Evolutionary conservation across 1,139 yeast genomes (phyloP).

Genomic region (Blastobotrys indianensis): DNA sequence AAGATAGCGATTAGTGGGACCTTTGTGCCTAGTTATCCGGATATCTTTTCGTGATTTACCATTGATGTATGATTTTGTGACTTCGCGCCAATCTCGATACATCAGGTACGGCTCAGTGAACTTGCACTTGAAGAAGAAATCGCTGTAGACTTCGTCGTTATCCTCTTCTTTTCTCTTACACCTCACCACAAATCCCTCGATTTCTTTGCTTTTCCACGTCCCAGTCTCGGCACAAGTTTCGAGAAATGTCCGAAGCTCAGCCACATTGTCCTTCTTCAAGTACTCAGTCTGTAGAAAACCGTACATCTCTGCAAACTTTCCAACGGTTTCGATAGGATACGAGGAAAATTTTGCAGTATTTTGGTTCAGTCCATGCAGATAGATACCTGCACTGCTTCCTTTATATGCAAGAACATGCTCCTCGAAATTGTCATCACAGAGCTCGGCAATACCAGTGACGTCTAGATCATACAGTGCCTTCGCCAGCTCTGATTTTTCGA

Average conservation of each 20-base stretch:
- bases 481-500: constrained; percentile 50
- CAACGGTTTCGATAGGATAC: constrained; percentile 54
- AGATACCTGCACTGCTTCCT: constrained; percentile 66
- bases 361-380: constrained; percentile 78
- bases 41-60: constrained; percentile 42
- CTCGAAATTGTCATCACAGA: constrained; percentile 89
- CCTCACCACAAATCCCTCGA: constrained; percentile 92
- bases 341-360: constrained; percentile 65
- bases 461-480: constrained; percentile 44
- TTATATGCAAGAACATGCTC: constrained; percentile 85
- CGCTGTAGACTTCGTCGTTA: constrained; percentile 25
- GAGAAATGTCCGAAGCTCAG: constrained; percentile 46
- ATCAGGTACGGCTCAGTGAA: constrained; percentile 92
- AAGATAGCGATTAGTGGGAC: constrained; percentile 60
- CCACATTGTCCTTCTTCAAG: constrained; percentile 37
- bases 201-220: constrained; percentile 60
- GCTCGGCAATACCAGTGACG: constrained; percentile 84
- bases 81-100: constrained; percentile 88
- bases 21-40: constrained; percentile 47
- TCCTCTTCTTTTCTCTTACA: constrained; percentile 35
- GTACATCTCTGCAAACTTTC: constrained; percentile 55
- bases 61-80: constrained; percentile 56
- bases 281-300: constrained; percentile 61
- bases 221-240: constrained; percentile 61
- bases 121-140: constrained; percentile 84